Evolutionary conservation across 2,329 filamentous ascomycete species (phyloP).

Genomic region (Xylaria sp.): DNA sequence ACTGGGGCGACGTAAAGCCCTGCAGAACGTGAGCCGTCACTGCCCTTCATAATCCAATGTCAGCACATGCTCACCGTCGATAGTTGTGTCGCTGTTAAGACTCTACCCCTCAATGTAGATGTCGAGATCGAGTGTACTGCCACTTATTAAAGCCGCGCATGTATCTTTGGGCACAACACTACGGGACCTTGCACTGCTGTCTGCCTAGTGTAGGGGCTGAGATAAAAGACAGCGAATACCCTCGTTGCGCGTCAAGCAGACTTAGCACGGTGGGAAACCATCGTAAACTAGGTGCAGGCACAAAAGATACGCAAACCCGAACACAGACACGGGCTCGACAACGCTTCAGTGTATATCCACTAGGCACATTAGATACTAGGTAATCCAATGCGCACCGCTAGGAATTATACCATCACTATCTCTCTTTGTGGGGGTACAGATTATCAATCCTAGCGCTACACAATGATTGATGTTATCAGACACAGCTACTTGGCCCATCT

Average conservation of each 20-base stretch:
- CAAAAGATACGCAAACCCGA: neutral
- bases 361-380: neutral
- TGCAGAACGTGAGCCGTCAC: conserved; percentile 53
- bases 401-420: neutral
- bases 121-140: conserved; percentile 94
- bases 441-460: neutral
- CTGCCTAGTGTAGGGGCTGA: neutral
- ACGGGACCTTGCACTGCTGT: neutral
- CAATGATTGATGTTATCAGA: neutral
- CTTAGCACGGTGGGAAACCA: neutral
- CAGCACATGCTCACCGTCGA: conserved; percentile 17
- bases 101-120: conserved; percentile 84
- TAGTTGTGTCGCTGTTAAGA: conserved; percentile 90
- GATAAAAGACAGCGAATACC: neutral
- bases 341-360: neutral
- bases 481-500: no score
- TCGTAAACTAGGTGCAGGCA: neutral
- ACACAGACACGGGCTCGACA: neutral
- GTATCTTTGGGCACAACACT: neutral
- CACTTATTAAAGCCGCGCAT: conserved; percentile 23
- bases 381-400: neutral
- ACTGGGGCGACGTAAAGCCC: conserved; percentile 66
- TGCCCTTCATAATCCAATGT: neutral
- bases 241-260: neutral
- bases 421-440: neutral